Percentiles rank a stretch among this genome's conserved stretches.
Evolutionary conservation across 257 asterid genomes (phyloP).

Genomic region (Solanum gracilifrons): DNA sequence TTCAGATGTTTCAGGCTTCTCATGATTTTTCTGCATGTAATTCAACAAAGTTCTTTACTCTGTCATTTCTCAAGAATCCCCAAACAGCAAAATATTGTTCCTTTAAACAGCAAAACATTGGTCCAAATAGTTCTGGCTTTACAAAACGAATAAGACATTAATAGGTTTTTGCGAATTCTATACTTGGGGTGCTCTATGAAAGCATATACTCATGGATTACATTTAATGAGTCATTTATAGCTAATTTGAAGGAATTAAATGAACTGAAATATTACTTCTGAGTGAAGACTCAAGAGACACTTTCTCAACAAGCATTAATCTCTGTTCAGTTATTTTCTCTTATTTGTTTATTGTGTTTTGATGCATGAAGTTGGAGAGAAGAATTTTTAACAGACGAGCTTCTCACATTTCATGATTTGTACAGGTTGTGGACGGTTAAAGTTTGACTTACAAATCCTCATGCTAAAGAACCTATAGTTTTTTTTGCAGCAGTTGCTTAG

Average conservation of each 20-base stretch:
- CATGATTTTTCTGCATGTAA: background rate
- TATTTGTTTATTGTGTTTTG: background rate
- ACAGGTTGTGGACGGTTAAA: background rate
- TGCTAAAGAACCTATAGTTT: background rate
- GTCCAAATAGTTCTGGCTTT: background rate
- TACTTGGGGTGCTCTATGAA: background rate
- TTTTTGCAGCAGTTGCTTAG: conserved; percentile 4
- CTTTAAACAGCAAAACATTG: background rate
- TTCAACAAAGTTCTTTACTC: background rate
- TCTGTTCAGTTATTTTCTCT: background rate
- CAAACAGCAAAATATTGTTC: background rate
- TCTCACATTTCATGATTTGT: background rate
- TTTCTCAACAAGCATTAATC: background rate
- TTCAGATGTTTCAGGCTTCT: background rate
- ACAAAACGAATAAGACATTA: background rate
- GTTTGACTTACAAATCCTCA: background rate
- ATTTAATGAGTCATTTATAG: background rate
- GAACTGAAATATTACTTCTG: background rate
- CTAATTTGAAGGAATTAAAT: background rate
- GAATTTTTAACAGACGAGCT: background rate
- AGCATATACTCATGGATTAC: background rate
- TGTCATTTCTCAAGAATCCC: background rate
- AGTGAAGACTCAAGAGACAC: background rate
- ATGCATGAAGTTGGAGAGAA: background rate
- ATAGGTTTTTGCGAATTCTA: background rate